A percentile compares a stretch with the other conserved stretches of the same genome.
Evolutionary conservation across 257 asterid genomes (phyloP).

Genomic region (Capsicum rhomboideum): DNA sequence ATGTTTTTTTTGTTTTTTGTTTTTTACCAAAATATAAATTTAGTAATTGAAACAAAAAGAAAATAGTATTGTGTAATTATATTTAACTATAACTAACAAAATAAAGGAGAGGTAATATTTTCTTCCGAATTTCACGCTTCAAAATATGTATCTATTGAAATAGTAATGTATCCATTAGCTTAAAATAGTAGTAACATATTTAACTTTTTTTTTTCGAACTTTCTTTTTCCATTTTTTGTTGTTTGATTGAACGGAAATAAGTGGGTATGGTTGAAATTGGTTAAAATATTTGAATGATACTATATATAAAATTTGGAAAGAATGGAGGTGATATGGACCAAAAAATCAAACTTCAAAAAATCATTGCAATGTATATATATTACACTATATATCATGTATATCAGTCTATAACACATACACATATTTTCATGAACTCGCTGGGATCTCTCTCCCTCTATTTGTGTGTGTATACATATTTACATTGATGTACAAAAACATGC

Average conservation of each 20-base stretch:
- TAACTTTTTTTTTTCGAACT: not conserved
- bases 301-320: too few relatives aligned
- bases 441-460: too few relatives aligned
- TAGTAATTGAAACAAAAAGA: not conserved
- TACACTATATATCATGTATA: too few relatives aligned
- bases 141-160: not conserved
- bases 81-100: not conserved
- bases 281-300: too few relatives aligned
- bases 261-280: not conserved
- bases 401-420: too few relatives aligned
- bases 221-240: not conserved
- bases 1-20: not conserved
- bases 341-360: too few relatives aligned
- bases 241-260: not conserved
- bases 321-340: too few relatives aligned
- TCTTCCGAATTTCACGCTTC: not conserved
- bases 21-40: not conserved
- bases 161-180: not conserved
- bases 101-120: not conserved
- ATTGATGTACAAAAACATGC: too few relatives aligned
- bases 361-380: too few relatives aligned
- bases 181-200: not conserved
- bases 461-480: too few relatives aligned
- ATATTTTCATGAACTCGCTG: too few relatives aligned
- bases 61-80: not conserved